A percentile compares a stretch with the other conserved stretches of the same genome.
These are phyloP conservation scores for Lepidium africanum DNA, from an alignment of 345 rosid genomes.

Conservation along the genomic window DNA sequence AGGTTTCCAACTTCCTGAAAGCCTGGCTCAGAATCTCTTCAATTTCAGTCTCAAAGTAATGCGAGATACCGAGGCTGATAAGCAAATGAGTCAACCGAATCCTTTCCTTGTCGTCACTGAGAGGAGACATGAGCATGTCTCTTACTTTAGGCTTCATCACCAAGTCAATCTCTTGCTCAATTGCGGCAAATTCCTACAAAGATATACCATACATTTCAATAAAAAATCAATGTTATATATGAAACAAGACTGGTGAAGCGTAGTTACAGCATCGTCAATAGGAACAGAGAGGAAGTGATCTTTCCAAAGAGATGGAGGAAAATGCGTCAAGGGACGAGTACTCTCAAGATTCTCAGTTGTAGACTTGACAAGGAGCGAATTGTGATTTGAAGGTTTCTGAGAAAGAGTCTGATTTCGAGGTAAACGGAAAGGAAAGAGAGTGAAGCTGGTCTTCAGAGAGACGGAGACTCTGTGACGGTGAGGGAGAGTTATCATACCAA, in stretches of 20 bases:
- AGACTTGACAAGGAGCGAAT: background rate
- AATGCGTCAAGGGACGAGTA: background rate
- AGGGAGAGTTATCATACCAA: background rate
- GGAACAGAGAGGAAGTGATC: slow-evolving; percentile 5
- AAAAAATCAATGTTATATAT: background rate
- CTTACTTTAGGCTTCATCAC: background rate
- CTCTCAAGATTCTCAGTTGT: background rate
- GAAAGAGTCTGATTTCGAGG: background rate
- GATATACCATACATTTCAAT: background rate
- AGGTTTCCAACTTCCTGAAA: background rate
- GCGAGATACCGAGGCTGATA: background rate
- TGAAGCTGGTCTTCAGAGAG: background rate
- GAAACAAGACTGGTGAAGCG: background rate
- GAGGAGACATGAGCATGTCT: background rate
- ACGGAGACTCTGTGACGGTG: background rate
- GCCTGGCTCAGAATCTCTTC: background rate
- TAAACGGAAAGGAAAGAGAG: background rate
- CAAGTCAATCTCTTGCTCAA: background rate
- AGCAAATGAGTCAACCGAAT: background rate
- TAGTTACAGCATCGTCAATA: background rate
- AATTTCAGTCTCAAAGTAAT: background rate
- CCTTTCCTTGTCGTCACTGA: background rate
- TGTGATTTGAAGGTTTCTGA: background rate
- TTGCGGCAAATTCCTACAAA: background rate
- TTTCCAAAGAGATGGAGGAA: slow-evolving; percentile 10